These are phyloP conservation scores for Paracoccidioides lutzii DNA, from an alignment of 2,329 filamentous ascomycete genomes.

Conservation along the genomic window DNA sequence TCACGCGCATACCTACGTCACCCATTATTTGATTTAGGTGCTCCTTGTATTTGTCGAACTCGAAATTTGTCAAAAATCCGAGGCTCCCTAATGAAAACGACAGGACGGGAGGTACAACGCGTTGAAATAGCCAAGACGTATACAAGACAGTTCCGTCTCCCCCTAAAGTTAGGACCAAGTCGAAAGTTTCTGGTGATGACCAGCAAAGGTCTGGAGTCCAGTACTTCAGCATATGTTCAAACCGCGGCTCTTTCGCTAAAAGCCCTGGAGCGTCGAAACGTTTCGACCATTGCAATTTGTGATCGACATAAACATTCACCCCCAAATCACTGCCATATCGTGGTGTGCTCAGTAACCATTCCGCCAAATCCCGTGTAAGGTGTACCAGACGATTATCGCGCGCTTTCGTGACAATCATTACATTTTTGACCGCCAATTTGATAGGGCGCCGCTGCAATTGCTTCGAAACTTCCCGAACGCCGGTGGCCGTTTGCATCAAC, in stretches of 20 bases:
- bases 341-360: constrained; percentile 79
- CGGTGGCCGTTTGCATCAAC: constrained; percentile 86
- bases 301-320: constrained; percentile 95
- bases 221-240: constrained; percentile 74
- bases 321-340: constrained; percentile 82
- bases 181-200: constrained; percentile 85
- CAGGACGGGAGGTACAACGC: constrained; percentile 83
- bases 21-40: constrained; percentile 86
- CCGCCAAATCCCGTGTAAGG: constrained; percentile 72
- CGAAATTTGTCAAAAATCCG: constrained; percentile 93
- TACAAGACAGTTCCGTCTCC: constrained; percentile 97
- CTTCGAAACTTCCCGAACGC: constrained; percentile 88
- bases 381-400: constrained; percentile 86
- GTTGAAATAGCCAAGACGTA: constrained; percentile 92
- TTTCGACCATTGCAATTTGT: constrained; percentile 76
- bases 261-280: constrained; percentile 70
- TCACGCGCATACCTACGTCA: constrained; percentile 89
- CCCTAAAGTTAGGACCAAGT: constrained; percentile 82
- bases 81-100: constrained; percentile 86
- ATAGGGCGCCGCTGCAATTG: constrained; percentile 87
- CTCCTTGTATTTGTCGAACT: constrained; percentile 78
- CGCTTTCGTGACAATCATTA: constrained; percentile 98
- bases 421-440: constrained; percentile 76
- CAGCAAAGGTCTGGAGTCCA: constrained; percentile 97
- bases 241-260: constrained; percentile 59